A percentile compares a stretch with the other conserved stretches of the same genome.
These are phyloP conservation scores for Ogataea corticis DNA, from an alignment of 805 yeast species.

Conservation along the genomic window DNA sequence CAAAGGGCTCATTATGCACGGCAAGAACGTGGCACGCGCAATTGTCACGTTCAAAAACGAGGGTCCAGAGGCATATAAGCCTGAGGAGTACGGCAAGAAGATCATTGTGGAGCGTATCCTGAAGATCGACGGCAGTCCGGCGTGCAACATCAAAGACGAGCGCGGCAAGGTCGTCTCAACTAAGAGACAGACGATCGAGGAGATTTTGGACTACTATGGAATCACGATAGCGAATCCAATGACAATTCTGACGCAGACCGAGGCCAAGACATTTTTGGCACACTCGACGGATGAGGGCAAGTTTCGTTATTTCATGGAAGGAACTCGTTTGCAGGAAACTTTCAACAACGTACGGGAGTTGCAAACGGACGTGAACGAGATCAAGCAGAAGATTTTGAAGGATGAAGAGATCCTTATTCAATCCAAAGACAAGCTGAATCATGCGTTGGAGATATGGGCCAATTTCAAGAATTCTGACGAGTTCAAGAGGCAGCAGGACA, in stretches of 20 bases:
- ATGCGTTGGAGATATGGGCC: constrained; percentile 42
- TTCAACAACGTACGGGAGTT: constrained; percentile 50
- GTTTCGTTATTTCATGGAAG: constrained; percentile 76
- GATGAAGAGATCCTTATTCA: constrained; percentile 30
- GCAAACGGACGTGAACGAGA: constrained; percentile 40
- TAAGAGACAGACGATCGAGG: constrained; percentile 65
- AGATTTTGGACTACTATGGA: constrained; percentile 66
- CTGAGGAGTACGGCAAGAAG: constrained; percentile 63
- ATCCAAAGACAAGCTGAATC: constrained; percentile 41
- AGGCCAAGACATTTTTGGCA: constrained; percentile 86
- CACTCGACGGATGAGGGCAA: constrained; percentile 71
- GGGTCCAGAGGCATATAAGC: constrained; percentile 65
- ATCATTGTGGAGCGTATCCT: constrained; percentile 72
- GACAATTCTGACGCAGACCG: constrained; percentile 90
- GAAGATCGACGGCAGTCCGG: constrained; percentile 49
- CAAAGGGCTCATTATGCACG: constrained; percentile 73
- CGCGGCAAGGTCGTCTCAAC: constrained; percentile 54
- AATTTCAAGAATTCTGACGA: constrained; percentile 43
- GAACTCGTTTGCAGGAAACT: constrained; percentile 73
- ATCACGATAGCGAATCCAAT: constrained; percentile 87
- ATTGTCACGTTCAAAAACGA: constrained; percentile 62
- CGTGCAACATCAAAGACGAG: constrained; percentile 57
- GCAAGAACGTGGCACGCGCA: constrained; percentile 67
- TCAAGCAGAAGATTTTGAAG: constrained; percentile 40
- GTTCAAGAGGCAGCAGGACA: constrained; percentile 38